phyloP scores from a whole-genome alignment of 352 stramenopile species.

The Blastocystis sp. region DNA sequence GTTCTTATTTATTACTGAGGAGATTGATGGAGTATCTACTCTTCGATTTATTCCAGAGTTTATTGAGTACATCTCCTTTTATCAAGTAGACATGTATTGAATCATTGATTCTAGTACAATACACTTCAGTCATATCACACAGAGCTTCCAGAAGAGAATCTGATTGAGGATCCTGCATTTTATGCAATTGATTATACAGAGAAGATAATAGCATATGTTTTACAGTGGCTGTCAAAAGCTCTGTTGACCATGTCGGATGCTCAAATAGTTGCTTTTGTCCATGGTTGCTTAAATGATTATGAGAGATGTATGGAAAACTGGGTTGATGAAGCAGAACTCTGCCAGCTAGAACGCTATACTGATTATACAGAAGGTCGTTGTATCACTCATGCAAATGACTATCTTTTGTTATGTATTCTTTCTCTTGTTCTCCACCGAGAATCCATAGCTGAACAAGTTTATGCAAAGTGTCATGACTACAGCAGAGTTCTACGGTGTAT shows the following conservation, averaged over 20 bases:
- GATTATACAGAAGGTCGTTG: not conserved
- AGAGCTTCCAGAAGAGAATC: not conserved
- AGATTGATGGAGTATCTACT: not conserved
- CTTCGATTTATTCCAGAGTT: conserved; percentile 20
- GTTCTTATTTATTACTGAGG: not conserved
- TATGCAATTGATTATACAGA: not conserved
- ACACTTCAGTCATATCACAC: not conserved
- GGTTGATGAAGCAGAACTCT: not conserved
- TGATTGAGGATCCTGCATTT: not conserved
- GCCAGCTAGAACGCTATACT: not conserved
- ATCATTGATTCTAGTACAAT: conserved; percentile 34
- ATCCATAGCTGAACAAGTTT: not conserved
- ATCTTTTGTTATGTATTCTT: conserved; percentile 4
- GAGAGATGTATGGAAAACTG: no score
- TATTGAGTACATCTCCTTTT: conserved; percentile 49
- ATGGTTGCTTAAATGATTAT: not conserved
- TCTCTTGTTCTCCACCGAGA: not conserved
- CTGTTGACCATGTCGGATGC: not conserved
- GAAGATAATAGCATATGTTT: not conserved
- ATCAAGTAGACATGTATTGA: not conserved
- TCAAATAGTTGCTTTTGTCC: not conserved
- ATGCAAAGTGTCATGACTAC: not conserved
- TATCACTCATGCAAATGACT: conserved; percentile 1
- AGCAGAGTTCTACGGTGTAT: not conserved
- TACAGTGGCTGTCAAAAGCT: not conserved